Evolutionary conservation across 768 basidiomycete genomes (phyloP), one percentile per base, ranked within the genome.

Genomic region (Glaciozyma antarctica): DNA sequence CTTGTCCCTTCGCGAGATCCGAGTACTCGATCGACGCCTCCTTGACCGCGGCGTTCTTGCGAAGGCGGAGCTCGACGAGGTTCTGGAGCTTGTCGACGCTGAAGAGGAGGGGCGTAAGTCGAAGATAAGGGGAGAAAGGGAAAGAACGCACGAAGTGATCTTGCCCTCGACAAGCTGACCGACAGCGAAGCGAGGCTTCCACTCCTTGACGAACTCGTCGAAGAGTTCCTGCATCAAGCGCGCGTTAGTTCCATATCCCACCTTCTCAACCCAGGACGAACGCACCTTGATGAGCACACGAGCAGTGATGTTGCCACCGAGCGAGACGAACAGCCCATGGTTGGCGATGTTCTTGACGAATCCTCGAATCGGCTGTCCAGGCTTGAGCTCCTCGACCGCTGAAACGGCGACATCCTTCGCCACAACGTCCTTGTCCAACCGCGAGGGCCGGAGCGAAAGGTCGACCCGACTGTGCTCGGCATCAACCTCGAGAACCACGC

Each of bases 11-110:
- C 43, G 80, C 78, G 57, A 93, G 82, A 75, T 88, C 72, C 28
- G 76, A 65, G 21, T 76, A 73, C 34, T 75, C 65, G 26, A 77
- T 73, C 9, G 75, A 68, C n/a, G 69, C 63, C 52, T 73, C 74
- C 70, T 76, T 76, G 51, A 68, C 65, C 19, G 60, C 60, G 7
- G 72, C 71, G 59, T 73, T 73, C 66, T 75, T 77, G 68, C 87
- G 85, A 73, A 99, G 85, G 5, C 91, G 83, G 82, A 99, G 82
- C 75, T 99, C 94, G n/a, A 94, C 81, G 72, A 90, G 87, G 71
- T 86, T 87, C 63, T 80, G 83, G 56, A 84, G 81, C 44, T 72
- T 53, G 75, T 95, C 84, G 62, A 91, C 78, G 68, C 92, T 97
- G 61, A 13, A 52, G 53, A 17, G 49, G 34, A 3, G 7, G 32